Percentiles rank a stretch among this genome's conserved stretches.
Evolutionary conservation across 768 basidiomycete species (phyloP).

Genomic region (Tylopilus plumbeoviolaceoides): DNA sequence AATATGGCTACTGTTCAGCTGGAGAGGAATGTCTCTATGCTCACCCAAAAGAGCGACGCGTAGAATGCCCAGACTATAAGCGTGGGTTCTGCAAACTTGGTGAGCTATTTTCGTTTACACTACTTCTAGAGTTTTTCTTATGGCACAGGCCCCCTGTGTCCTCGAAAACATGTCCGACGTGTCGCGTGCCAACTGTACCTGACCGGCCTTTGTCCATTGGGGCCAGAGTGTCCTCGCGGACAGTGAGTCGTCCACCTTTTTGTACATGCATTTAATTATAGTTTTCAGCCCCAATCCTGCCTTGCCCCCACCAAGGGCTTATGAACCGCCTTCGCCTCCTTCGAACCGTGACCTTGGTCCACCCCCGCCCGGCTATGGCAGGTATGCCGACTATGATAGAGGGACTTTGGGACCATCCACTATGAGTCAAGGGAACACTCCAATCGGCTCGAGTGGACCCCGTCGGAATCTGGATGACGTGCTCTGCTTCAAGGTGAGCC

Average conservation of each 20-base stretch:
- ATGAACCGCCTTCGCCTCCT: conserved; percentile 72
- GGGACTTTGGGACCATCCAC: conserved; percentile 33
- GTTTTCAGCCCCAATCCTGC: conserved; percentile 68
- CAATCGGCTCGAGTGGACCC: conserved; percentile 34
- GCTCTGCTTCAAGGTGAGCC: conserved; percentile 76
- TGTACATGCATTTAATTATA: conserved; percentile 7
- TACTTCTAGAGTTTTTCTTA: conserved; percentile 5
- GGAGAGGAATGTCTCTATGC: conserved; percentile 98
- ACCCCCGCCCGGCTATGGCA: conserved; percentile 87
- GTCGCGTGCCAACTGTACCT: conserved; percentile 89
- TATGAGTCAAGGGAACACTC: conserved; percentile 24
- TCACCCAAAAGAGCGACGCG: conserved; percentile 85
- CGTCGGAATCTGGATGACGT: conserved; percentile 81
- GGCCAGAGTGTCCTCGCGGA: conserved; percentile 81
- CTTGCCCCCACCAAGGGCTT: conserved; percentile 65
- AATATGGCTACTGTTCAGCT: conserved; percentile 95
- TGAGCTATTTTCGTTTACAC: conserved; percentile 33
- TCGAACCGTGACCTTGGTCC: conserved; percentile 80
- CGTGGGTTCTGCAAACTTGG: conserved; percentile 94
- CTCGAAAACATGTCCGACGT: conserved; percentile 88
- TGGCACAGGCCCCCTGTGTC: conserved; percentile 73
- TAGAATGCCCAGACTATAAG: conserved; percentile 94
- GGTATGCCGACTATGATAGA: conserved; percentile 76
- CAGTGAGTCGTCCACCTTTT: conserved; percentile 57
- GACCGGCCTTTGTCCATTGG: conserved; percentile 89